A percentile compares a stretch with the other conserved stretches of the same genome.
Conservation (phyloP, 164 flowering plant species). For the Tetracentron sinense region DNA sequence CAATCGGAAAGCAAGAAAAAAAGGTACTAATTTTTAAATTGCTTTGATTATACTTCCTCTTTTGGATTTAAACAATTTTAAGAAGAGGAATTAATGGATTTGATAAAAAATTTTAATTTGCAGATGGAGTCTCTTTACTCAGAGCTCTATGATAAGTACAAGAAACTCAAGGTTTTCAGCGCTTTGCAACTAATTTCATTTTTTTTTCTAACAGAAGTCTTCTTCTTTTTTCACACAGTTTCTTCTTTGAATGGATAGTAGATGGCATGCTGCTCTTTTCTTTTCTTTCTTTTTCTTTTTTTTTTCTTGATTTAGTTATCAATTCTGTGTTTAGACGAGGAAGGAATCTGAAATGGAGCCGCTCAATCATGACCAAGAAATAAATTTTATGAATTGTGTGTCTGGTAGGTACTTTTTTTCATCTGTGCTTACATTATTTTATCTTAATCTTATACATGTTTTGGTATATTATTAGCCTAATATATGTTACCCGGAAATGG, state of each 20-base stretch:
- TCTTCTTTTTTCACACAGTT: background rate
- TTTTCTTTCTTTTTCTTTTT: too few relatives aligned
- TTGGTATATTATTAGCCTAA: background rate
- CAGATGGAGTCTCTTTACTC: background rate
- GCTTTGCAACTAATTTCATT: background rate
- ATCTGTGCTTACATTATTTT: background rate
- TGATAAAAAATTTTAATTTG: too few relatives aligned
- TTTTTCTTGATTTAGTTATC: too few relatives aligned
- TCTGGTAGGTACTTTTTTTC: slow-evolving; percentile 31
- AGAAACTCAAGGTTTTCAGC: background rate
- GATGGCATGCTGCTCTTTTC: too few relatives aligned
- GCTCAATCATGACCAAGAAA: slow-evolving; percentile 54
- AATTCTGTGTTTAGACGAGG: slow-evolving; percentile 27
- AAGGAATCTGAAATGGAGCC: slow-evolving; percentile 41
- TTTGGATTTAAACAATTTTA: too few relatives aligned
- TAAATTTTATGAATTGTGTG: slow-evolving; percentile 39
- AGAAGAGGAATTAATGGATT: too few relatives aligned
- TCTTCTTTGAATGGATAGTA: too few relatives aligned
- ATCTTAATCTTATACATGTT: background rate
- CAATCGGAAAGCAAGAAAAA: too few relatives aligned
- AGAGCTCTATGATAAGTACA: background rate
- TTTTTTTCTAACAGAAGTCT: too few relatives aligned
- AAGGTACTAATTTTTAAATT: too few relatives aligned
- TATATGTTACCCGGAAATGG: background rate
- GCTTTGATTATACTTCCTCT: too few relatives aligned